Percentiles rank a stretch among this genome's conserved stretches.
Conservation (phyloP, 192 early-diverging fungal genomes). For the Geranomyces michiganensis region DNA sequence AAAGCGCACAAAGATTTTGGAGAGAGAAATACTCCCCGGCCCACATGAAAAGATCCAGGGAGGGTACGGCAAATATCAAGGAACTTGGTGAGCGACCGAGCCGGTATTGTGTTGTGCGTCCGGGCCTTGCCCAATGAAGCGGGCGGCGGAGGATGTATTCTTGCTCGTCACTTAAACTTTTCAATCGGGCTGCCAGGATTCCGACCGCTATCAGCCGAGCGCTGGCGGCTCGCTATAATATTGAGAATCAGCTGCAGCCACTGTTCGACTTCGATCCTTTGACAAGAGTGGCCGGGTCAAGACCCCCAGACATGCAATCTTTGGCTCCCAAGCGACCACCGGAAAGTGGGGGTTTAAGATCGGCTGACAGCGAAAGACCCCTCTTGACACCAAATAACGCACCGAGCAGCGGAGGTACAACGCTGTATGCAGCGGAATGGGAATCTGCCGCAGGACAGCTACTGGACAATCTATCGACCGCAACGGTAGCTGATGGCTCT, state of each 20-base stretch:
- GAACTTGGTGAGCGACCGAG: conserved; percentile 46
- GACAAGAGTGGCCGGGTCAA: conserved; percentile 22
- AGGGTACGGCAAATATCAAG: conserved; percentile 76
- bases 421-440: neutral
- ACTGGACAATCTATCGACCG: neutral
- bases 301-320: conserved; percentile 23
- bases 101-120: neutral
- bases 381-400: too few relatives aligned
- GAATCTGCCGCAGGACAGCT: neutral
- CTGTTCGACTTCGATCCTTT: conserved; percentile 44
- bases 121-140: conserved; percentile 7
- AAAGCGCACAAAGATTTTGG: conserved; percentile 87
- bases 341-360: too few relatives aligned
- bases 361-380: too few relatives aligned
- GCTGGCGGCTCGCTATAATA: conserved; percentile 31
- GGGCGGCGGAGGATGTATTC: neutral
- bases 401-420: too few relatives aligned
- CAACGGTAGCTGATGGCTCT: neutral
- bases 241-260: conserved; percentile 36
- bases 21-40: conserved; percentile 83
- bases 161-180: neutral
- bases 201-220: neutral
- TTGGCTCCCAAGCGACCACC: neutral
- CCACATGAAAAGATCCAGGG: conserved; percentile 95
- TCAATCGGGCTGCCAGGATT: neutral